Conservation (phyloP, 768 basidiomycete species). For the Auriscalpium vulgare region DNA sequence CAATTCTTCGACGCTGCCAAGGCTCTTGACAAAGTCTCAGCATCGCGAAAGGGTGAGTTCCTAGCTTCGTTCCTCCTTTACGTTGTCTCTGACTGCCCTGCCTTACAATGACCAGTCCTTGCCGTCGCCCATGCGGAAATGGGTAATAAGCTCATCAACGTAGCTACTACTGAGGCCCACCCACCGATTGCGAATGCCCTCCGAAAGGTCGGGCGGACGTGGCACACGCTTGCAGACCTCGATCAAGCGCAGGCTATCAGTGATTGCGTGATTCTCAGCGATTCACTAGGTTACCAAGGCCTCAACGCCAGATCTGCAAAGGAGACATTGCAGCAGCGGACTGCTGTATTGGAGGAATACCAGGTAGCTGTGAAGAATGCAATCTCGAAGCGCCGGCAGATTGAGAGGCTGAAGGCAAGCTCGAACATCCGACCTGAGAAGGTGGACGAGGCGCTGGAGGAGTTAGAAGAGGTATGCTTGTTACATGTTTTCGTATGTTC, state of each 20-base stretch:
- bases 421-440: conserved; percentile 78
- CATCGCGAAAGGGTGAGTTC: conserved; percentile 66
- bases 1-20: conserved; percentile 92
- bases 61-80: background rate
- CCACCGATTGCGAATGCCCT: conserved; percentile 77
- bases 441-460: conserved; percentile 87
- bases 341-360: conserved; percentile 88
- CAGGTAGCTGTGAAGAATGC: conserved; percentile 88
- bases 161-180: conserved; percentile 85
- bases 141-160: conserved; percentile 87
- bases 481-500: background rate
- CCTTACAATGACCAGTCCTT: conserved; percentile 41
- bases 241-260: conserved; percentile 88
- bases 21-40: conserved; percentile 79
- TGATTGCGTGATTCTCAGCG: conserved; percentile 94
- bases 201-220: conserved; percentile 77
- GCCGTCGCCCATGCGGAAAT: conserved; percentile 78
- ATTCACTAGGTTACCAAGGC: conserved; percentile 92
- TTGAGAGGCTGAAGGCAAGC: conserved; percentile 83
- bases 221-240: conserved; percentile 83
- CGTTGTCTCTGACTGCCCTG: background rate
- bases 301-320: conserved; percentile 96
- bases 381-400: conserved; percentile 86
- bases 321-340: conserved; percentile 85
- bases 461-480: conserved; percentile 74